phyloP scores from a whole-genome alignment of 192 early-diverging fungal genomes.

The Entomortierella beljakovae region DNA sequence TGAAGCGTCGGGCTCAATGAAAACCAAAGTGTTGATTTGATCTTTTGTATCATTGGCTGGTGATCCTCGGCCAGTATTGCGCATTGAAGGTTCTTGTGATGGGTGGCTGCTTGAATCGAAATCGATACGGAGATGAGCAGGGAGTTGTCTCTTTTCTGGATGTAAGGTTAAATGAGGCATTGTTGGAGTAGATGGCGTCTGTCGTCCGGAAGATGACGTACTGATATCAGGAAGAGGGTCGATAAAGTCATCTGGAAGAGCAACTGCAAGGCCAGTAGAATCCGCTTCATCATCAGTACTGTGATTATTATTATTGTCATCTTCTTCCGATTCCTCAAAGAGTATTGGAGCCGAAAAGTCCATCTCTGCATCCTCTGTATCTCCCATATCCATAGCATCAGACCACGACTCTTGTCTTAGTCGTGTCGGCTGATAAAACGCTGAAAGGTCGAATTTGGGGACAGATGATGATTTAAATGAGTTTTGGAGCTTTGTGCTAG shows the following conservation, averaged over 20 bases:
- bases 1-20: slow-evolving; percentile 43
- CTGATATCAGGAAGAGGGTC: slow-evolving; percentile 27
- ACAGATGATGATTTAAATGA: slow-evolving; percentile 18
- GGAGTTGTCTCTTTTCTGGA: slow-evolving; percentile 32
- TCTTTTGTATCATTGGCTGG: slow-evolving; percentile 18
- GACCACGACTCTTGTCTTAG: slow-evolving; percentile 59
- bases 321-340: slow-evolving; percentile 49
- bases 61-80: slow-evolving; percentile 26
- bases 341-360: slow-evolving; percentile 52
- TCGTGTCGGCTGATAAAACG: slow-evolving; percentile 48
- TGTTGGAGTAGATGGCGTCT: slow-evolving; percentile 23
- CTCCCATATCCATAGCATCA: slow-evolving; percentile 57
- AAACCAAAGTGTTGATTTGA: slow-evolving; percentile 45
- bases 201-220: slow-evolving; percentile 18
- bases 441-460: slow-evolving; percentile 37
- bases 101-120: slow-evolving; percentile 9
- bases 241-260: slow-evolving; percentile 49
- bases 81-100: slow-evolving; percentile 8
- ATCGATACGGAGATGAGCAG: slow-evolving; percentile 26
- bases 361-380: slow-evolving; percentile 53
- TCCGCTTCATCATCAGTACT: slow-evolving; percentile 26
- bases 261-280: slow-evolving; percentile 35
- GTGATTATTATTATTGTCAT: slow-evolving; percentile 7
- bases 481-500: neutral
- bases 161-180: slow-evolving; percentile 37